phyloP scores from a whole-genome alignment of 352 stramenopile species.

The Phytophthora pistaciae region DNA sequence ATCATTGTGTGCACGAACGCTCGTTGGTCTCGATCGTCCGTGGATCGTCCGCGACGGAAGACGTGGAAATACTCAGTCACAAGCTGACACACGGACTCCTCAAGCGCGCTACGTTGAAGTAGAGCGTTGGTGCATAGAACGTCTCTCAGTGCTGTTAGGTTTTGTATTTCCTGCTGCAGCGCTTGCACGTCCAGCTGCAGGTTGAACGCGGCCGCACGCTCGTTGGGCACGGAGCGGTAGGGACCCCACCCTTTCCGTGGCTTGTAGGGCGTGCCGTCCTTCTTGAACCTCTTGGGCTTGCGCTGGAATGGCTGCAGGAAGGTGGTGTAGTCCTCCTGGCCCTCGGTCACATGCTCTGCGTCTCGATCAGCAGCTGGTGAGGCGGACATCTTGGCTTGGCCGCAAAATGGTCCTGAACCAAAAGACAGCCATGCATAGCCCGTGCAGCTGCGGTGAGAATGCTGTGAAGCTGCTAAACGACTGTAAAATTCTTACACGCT shows the following conservation, averaged over 20 bases:
- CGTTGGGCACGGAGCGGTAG: conserved; percentile 40
- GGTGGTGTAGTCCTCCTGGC: not conserved
- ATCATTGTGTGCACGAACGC: conserved; percentile 10
- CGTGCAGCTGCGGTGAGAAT: no score
- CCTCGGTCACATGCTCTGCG: no score
- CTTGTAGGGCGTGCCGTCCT: conserved; percentile 2
- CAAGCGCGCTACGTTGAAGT: conserved; percentile 15
- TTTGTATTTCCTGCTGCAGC: conserved; percentile 38
- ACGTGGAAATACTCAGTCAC: conserved; percentile 23
- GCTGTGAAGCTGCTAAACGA: no score
- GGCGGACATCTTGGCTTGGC: no score
- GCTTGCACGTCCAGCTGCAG: conserved; percentile 46
- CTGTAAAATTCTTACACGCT: no score
- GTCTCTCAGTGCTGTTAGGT: conserved; percentile 29
- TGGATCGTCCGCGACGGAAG: not conserved
- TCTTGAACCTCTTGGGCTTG: conserved; percentile 12
- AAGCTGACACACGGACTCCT: conserved; percentile 9
- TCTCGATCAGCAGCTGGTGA: no score
- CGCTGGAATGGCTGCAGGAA: not conserved
- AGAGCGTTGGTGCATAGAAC: not conserved
- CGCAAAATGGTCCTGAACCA: no score
- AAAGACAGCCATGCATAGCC: no score
- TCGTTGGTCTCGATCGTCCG: not conserved
- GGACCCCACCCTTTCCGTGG: conserved; percentile 29
- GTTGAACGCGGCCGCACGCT: conserved; percentile 44